Evolutionary conservation across 2,329 filamentous ascomycete species (phyloP), one percentile per base, ranked within the genome.

Genomic region (Pyricularia sp.): DNA sequence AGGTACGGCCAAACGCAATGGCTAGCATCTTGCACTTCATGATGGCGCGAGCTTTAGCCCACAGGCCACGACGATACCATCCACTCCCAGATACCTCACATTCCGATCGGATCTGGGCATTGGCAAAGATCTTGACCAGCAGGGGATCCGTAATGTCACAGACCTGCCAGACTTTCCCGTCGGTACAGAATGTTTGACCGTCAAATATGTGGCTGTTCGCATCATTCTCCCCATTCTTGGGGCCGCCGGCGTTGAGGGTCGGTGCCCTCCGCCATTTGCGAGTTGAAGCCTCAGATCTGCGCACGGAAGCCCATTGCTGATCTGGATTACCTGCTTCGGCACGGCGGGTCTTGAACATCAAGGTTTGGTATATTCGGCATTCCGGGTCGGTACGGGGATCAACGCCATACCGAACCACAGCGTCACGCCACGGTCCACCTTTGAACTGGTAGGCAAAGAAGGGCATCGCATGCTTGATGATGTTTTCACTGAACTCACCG

Each of bases 401-500:
- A 25, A 97, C 79, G 11, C 94, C 94, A 77, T 94, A 95, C 65
- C 86, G 88, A 71, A 97, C 88, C 68, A 97, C 88, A 3, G 92
- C 90, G 77, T 98, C 94, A 71, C 93, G 87, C 91, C 93, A 99
- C 0, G 95, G 94, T 0, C 95, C 95, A 26, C 91, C 93, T 70
- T 91, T 90, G 83, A 98, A 97, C 79, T 94, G 92, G 79, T 97
- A 99, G 10, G 92, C 93, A 4, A 92, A 88, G 74, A 95, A 94
- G 71, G 93, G 91, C 68, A 94, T 86, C 65, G 92, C 92, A 75
- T 90, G 86, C 74, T 92, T 91, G 70, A 97, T 78, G 61, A 85
- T 79, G 69, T 85, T 85, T 76, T 83, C 86, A 23, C 75, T 76
- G 55, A 79, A 74, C 69, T 69, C 69, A 55, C 82, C 80, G 65